A percentile compares a stretch with the other conserved stretches of the same genome.
phyloP scores from a whole-genome alignment of 805 yeast genomes.

The Cyberlindnera subsufficiens region DNA sequence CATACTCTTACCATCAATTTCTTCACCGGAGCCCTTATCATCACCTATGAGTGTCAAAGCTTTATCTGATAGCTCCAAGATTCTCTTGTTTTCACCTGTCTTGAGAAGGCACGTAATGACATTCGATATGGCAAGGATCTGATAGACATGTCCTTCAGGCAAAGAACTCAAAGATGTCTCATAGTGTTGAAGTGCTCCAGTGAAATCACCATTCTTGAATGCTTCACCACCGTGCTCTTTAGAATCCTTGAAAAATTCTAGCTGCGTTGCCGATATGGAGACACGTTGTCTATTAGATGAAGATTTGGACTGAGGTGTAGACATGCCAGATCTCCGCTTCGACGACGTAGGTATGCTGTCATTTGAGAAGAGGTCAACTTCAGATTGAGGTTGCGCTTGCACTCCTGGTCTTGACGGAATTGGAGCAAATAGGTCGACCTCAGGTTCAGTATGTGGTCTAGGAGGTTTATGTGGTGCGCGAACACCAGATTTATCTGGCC shows the following conservation, averaged over 20 bases:
- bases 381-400: not conserved
- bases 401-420: constrained; percentile 4
- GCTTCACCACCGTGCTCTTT: constrained; percentile 54
- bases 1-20: constrained; percentile 47
- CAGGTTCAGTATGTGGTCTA: constrained; percentile 2
- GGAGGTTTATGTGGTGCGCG: constrained; percentile 4
- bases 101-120: constrained; percentile 62
- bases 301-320: constrained; percentile 4
- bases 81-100: constrained; percentile 54
- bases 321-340: constrained; percentile 11
- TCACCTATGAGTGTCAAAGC: constrained; percentile 31
- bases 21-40: constrained; percentile 32
- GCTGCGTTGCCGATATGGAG: constrained; percentile 16
- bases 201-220: constrained; percentile 80
- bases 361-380: constrained; percentile 9
- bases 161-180: constrained; percentile 48
- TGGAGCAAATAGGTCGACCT: constrained; percentile 17
- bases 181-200: constrained; percentile 57
- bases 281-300: constrained; percentile 8
- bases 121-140: constrained; percentile 70
- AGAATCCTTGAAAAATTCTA: constrained; percentile 36
- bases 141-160: constrained; percentile 58
- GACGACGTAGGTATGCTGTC: constrained; percentile 23
- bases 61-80: constrained; percentile 24
- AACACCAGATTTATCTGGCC: constrained; percentile 7